phyloP scores from a whole-genome alignment of 2,329 filamentous ascomycete species.

The Cytospora piceicola region DNA sequence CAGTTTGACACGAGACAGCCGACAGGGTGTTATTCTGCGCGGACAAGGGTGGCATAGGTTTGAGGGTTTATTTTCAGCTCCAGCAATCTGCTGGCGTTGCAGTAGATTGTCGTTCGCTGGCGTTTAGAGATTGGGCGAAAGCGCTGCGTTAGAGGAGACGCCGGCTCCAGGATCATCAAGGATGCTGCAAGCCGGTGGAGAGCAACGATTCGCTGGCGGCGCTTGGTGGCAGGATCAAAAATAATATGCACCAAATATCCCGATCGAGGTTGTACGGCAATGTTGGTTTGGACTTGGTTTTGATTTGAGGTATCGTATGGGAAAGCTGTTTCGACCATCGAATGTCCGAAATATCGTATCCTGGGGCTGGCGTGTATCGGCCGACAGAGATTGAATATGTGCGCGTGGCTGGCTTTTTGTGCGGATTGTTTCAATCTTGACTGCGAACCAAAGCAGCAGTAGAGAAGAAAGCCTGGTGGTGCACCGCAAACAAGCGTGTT shows the following conservation, averaged over 20 bases:
- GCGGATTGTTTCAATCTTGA: no score
- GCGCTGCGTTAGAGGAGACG: conserved; percentile 29
- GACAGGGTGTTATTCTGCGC: no score
- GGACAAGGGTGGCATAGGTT: background rate
- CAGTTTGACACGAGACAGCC: conserved; percentile 1
- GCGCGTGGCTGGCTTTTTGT: no score
- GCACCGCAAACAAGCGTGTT: background rate
- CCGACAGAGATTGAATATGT: no score
- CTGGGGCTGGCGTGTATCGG: no score
- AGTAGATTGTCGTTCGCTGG: conserved; percentile 18
- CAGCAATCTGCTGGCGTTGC: conserved; percentile 22
- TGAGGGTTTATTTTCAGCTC: conserved; percentile 25
- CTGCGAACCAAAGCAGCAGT: no score
- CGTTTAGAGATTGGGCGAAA: conserved; percentile 31
- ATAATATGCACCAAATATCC: background rate
- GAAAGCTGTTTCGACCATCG: background rate
- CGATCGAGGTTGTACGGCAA: background rate
- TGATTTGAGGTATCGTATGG: background rate
- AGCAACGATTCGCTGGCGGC: conserved; percentile 28
- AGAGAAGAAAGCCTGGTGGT: background rate
- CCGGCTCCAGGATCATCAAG: conserved; percentile 5
- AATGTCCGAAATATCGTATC: background rate
- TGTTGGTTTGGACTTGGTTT: background rate
- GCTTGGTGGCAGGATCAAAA: conserved; percentile 20
- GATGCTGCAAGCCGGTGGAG: conserved; percentile 9